A percentile compares a stretch with the other conserved stretches of the same genome.
Conservation (phyloP, 2,329 filamentous ascomycete species). For the Fusarium sp. region DNA sequence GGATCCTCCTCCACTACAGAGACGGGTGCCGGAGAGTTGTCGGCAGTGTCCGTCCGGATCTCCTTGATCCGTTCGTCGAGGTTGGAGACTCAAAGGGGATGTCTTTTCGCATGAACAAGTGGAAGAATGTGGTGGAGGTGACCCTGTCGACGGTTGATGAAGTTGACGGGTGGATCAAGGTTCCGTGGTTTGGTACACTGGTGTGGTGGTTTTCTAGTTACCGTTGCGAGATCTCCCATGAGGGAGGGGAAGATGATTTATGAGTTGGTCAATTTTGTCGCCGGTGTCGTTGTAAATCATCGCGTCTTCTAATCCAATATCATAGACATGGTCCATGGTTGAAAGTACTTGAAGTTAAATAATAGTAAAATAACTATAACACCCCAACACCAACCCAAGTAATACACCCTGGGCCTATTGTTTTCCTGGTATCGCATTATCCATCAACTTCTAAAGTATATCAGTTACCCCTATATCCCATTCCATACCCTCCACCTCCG, state of each 20-base stretch:
- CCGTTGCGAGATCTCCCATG: neutral
- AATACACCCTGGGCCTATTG: neutral
- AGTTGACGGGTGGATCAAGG: neutral
- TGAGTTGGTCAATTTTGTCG: neutral
- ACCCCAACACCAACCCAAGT: neutral
- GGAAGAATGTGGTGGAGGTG: neutral
- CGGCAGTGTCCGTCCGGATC: neutral
- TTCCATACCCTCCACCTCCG: slow-evolving; percentile 23
- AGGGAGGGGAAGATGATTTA: neutral
- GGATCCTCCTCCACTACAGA: neutral
- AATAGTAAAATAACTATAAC: neutral
- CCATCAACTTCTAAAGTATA: neutral
- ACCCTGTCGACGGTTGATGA: neutral
- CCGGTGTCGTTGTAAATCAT: neutral
- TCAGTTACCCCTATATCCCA: slow-evolving; percentile 22
- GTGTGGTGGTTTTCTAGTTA: neutral
- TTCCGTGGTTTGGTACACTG: neutral
- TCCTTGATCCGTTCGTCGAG: neutral
- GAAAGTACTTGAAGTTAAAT: neutral
- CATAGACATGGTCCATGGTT: neutral
- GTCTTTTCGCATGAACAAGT: neutral
- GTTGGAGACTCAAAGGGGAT: neutral
- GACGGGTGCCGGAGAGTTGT: neutral
- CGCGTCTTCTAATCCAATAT: neutral
- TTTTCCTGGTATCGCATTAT: slow-evolving; percentile 1